Conservation (phyloP, 192 early-diverging fungal genomes). For the Backusella luteola region DNA sequence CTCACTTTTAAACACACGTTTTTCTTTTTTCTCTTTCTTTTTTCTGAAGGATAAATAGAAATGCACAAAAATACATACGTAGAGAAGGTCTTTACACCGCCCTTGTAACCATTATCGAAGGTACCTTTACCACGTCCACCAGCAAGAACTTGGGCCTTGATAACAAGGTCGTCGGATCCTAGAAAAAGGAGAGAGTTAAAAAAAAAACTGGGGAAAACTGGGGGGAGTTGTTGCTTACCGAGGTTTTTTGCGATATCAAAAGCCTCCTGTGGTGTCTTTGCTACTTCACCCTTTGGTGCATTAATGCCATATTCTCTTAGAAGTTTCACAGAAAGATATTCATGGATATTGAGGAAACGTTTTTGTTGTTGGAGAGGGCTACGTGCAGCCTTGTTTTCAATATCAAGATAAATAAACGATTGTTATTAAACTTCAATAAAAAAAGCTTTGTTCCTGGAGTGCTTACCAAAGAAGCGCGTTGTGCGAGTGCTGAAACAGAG, state of each 20-base stretch:
- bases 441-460: background rate
- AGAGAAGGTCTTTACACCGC: conserved; percentile 92
- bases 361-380: conserved; percentile 52
- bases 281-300: conserved; percentile 85
- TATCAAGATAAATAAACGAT: background rate
- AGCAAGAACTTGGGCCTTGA: conserved; percentile 80
- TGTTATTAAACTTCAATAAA: background rate
- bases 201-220: conserved; percentile 6
- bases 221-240: conserved; percentile 43
- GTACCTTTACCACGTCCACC: conserved; percentile 98
- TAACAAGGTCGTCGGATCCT: conserved; percentile 36
- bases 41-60: background rate
- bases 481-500: conserved; percentile 24
- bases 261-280: conserved; percentile 85
- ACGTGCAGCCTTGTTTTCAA: conserved; percentile 20
- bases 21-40: background rate
- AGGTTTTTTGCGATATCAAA: conserved; percentile 81
- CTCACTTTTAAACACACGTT: background rate
- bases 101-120: conserved; percentile 94
- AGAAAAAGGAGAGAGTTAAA: background rate
- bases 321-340: conserved; percentile 93
- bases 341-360: conserved; percentile 95
- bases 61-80: conserved; percentile 60
- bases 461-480: conserved; percentile 30
- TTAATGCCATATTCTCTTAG: conserved; percentile 91